A percentile compares a stretch with the other conserved stretches of the same genome.
phyloP scores from a whole-genome alignment of 2,329 filamentous ascomycete genomes.

The Colletotrichum sp. region DNA sequence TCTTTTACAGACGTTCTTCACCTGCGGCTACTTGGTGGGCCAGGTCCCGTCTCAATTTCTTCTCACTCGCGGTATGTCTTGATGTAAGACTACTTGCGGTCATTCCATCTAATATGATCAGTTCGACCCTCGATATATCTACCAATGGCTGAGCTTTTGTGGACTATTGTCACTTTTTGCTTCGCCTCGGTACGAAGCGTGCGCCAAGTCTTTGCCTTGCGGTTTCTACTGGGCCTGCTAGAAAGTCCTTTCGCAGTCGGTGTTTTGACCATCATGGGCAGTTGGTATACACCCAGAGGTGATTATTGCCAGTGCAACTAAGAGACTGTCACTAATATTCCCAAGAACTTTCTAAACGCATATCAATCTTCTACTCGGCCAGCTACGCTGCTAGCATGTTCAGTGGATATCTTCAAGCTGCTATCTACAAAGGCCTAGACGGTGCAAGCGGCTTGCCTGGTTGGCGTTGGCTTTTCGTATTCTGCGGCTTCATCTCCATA shows the following conservation, averaged over 20 bases:
- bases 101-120: not conserved
- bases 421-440: not conserved
- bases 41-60: not conserved
- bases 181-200: not conserved
- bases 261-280: not conserved
- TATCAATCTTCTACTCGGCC: not conserved
- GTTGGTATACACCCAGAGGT: not conserved
- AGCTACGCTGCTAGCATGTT: not conserved
- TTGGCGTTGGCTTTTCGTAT: not conserved
- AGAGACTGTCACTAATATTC: not conserved
- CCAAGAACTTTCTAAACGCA: not conserved
- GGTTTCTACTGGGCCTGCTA: not conserved
- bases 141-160: not conserved
- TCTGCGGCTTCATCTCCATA: not conserved
- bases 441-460: not conserved
- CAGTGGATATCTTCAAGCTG: not conserved
- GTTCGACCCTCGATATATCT: not conserved
- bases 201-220: not conserved
- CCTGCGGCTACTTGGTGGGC: not conserved
- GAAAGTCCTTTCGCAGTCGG: not conserved
- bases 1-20: not conserved
- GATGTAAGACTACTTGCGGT: not conserved
- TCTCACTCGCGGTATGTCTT: not conserved
- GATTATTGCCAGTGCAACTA: rapidly evolving
- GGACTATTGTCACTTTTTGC: not conserved